Evolutionary conservation across 2,329 filamentous ascomycete species (phyloP), one percentile per base, ranked within the genome.

Genomic region (Venturia oleaginea): DNA sequence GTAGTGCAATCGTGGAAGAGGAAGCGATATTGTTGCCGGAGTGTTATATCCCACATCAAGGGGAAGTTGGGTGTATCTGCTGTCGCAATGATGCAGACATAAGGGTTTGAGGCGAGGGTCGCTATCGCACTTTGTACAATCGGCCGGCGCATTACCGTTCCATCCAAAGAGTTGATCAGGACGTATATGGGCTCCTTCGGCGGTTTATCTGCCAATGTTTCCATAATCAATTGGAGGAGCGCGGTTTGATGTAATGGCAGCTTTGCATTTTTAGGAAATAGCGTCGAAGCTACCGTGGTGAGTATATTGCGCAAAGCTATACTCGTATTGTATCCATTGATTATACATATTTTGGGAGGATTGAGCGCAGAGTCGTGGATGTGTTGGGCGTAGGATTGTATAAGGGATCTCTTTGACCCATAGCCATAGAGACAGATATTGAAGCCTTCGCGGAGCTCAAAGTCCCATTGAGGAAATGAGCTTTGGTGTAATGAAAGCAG

Each of bases 1-100:
- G 94, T 97, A 0, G 94, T 97, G 71, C 89, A 89, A 77, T 99
- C 92, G 77, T 99, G 94, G 76, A 95, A 97, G 34, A 91, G 79
- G 69, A 97, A 92, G 73, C 90, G 89, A 76, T 92, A 91, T 34
- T 89, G 85, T 19, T 91, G 88, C 59, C 90, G 88, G n/a, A 92
- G 81, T 64, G 87, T 87, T 63, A 90, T 87, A 76, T 97, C 92
- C 92, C 93, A 99, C 61, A 97, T 82, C 1, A 97, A 77, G 0
- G 91, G 80, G 71, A 96, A 96, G 70, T 90, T 91, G 7, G 92
- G 91, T 10, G 91, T 92, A 76, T 97, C 93, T 64, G 88, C 89
- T 1, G 92, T 95, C 69, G 88, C 90, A 37, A 95, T 75, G 32
- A 97, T 79, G 63, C 82, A 84, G 67, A 97, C 82, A 46, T 81